Percentiles rank a stretch among this genome's conserved stretches.
phyloP scores from a whole-genome alignment of 371 early-diverging fungal species.

The Syncephalastrum monosporum region DNA sequence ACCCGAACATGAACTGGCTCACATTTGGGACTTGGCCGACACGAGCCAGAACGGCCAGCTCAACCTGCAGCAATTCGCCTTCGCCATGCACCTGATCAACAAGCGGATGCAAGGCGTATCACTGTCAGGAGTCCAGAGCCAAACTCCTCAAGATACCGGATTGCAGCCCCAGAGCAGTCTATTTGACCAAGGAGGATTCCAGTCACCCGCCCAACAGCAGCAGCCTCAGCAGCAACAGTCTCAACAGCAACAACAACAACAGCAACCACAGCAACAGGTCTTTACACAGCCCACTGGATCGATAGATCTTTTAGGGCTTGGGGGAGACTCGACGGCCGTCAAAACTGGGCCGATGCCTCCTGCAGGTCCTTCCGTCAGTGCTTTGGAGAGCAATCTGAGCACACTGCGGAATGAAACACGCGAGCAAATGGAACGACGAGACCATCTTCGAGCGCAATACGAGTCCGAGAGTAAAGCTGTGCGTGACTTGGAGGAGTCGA shows the following conservation, averaged over 20 bases:
- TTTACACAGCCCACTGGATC: background rate
- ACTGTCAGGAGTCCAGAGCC: no score
- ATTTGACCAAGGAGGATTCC: no score
- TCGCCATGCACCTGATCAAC: conserved; percentile 65
- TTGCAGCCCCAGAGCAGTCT: no score
- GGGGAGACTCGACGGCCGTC: conserved; percentile 6
- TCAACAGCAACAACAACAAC: background rate
- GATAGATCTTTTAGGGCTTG: conserved; percentile 28
- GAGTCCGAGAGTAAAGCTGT: conserved; percentile 25
- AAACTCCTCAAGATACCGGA: no score
- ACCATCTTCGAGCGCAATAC: conserved; percentile 23
- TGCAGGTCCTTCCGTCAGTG: conserved; percentile 2
- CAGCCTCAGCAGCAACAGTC: background rate
- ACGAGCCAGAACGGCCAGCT: conserved; percentile 43
- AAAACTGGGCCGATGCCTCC: conserved; percentile 5
- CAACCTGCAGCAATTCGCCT: conserved; percentile 51
- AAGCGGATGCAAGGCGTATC: conserved; percentile 41
- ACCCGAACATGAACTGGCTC: conserved; percentile 63
- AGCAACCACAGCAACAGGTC: conserved; percentile 14
- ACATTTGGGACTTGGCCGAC: conserved; percentile 73
- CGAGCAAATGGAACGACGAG: conserved; percentile 20
- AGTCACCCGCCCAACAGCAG: no score
- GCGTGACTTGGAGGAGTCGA: conserved; percentile 22
- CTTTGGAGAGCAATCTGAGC: conserved; percentile 15
- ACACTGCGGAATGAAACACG: conserved; percentile 19